Percentiles rank a stretch among this genome's conserved stretches.
These are phyloP conservation scores for Boletus pseudopeckii DNA, from an alignment of 768 basidiomycete species.

Conservation along the genomic window DNA sequence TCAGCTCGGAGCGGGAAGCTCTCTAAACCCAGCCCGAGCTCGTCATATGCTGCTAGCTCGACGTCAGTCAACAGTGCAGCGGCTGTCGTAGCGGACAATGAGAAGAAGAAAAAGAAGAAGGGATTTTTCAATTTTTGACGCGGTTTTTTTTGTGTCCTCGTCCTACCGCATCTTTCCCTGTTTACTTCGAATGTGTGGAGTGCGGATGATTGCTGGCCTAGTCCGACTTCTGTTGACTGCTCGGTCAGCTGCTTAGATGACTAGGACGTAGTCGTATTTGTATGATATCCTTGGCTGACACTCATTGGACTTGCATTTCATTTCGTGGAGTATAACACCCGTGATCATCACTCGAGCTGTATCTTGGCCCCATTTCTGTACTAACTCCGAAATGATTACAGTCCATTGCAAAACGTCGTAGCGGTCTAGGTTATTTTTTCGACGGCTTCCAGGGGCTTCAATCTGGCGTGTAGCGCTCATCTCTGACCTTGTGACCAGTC, in stretches of 20 bases:
- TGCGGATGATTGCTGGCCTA: background rate
- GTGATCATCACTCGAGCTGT: background rate
- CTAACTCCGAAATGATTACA: too few relatives aligned
- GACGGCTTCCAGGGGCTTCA: background rate
- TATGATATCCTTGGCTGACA: conserved; percentile 9
- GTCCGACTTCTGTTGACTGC: background rate
- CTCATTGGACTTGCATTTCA: conserved; percentile 8
- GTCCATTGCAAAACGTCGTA: background rate
- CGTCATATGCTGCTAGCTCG: conserved; percentile 52
- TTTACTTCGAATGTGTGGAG: background rate
- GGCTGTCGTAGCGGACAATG: conserved; percentile 39
- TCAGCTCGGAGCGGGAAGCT: conserved; percentile 21
- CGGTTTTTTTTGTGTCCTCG: background rate
- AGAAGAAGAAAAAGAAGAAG: conserved; percentile 78
- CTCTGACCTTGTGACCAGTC: too few relatives aligned
- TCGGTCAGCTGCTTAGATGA: conserved; percentile 3
- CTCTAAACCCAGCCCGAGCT: conserved; percentile 41
- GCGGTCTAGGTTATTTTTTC: too few relatives aligned
- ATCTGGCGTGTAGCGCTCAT: background rate
- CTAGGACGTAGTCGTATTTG: conserved; percentile 1
- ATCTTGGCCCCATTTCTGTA: background rate
- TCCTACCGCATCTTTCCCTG: background rate
- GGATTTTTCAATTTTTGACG: conserved; percentile 63
- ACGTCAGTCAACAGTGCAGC: conserved; percentile 40
- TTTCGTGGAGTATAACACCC: background rate